A percentile compares a stretch with the other conserved stretches of the same genome.
Evolutionary conservation across 1,284 basidiomycete species (phyloP).

Genomic region (Moesziomyces sp.): DNA sequence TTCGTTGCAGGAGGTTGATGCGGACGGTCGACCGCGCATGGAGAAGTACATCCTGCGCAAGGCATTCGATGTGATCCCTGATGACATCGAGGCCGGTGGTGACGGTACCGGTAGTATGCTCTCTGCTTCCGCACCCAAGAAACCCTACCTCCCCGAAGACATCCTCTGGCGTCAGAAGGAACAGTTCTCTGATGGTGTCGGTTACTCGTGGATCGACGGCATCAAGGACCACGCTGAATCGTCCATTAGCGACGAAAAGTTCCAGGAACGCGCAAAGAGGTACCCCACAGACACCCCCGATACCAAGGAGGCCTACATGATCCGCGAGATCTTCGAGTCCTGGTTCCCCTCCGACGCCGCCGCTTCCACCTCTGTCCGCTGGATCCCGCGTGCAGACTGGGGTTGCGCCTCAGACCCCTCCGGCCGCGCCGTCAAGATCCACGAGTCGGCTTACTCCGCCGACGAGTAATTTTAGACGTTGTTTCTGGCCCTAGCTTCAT

Average conservation of each 20-base stretch:
- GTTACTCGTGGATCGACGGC: conserved; percentile 99
- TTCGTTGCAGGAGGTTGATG: conserved; percentile 77
- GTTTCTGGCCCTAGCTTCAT: background rate
- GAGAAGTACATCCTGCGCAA: conserved; percentile 91
- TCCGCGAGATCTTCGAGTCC: conserved; percentile 91
- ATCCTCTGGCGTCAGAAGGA: conserved; percentile 99
- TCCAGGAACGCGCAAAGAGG: conserved; percentile 79
- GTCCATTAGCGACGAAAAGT: conserved; percentile 82
- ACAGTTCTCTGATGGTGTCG: conserved; percentile 98
- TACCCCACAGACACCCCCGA: conserved; percentile 88
- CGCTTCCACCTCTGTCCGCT: conserved; percentile 83
- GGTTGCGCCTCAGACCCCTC: conserved; percentile 94
- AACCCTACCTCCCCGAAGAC: conserved; percentile 87
- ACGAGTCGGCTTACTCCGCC: conserved; percentile 83
- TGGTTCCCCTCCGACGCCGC: conserved; percentile 81
- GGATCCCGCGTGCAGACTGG: conserved; percentile 82
- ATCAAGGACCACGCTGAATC: conserved; percentile 88
- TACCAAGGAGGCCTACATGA: conserved; percentile 97
- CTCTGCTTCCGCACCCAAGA: conserved; percentile 15
- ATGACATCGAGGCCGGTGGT: conserved; percentile 75
- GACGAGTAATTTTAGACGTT: conserved; percentile 19
- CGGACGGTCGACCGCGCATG: conserved; percentile 63
- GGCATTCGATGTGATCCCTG: conserved; percentile 86
- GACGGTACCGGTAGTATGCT: conserved; percentile 33
- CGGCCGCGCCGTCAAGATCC: conserved; percentile 92